Base-by-base conservation (phyloP, 2,329 filamentous ascomycete genomes). In the Cladosporium halotolerans region DNA sequence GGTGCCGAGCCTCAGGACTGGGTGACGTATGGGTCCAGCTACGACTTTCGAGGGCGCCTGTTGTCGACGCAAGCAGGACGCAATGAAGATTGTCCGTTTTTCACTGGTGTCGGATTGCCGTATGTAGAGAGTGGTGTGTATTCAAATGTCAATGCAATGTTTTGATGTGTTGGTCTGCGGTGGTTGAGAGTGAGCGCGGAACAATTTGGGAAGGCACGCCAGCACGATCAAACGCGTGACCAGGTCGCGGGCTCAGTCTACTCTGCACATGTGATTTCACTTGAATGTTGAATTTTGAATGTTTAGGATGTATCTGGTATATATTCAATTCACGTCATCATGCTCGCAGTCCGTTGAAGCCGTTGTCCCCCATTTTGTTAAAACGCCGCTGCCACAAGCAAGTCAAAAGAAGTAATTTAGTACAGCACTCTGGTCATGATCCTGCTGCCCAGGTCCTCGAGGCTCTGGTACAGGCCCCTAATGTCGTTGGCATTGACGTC, bases 401-500 rank as follows among this genome's bases (percentile, higher is more conserved):
- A 50, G 16, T n/a, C 34, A 28, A 23, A 28, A 42, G 40, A 13
- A 42, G 19, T 42, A 42, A 9, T 51, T 32, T 44, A 75, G 62
- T 76, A 77, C 60, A 77, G 62, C 52, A 77, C 73, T 55, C 75
- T 67, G 14, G 75, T 77, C 55, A 74, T 67, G 55, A 77, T 75
- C 53, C 73, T 60, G 41, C 66, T 68, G 23, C 70, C 70, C 56
- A 96, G 78, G 55, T 79, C 81, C 70, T 97, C 90, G 38, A 99
- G 78, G 64, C 80, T 85, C 62, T 92, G 86, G 61, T 86, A 89
- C 52, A 99, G 83, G 56, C 89, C 84, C 73, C 89, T 91, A 69
- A 97, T 89, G 66, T 96, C 86, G 39, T 78, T 78, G 47, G 82
- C 79, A 65, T 86, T 83, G 62, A 97, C 89, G 58, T 87, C 83